Evolutionary conservation across 2,329 filamentous ascomycete genomes (phyloP).

Genomic region (Beauveria asiatica): DNA sequence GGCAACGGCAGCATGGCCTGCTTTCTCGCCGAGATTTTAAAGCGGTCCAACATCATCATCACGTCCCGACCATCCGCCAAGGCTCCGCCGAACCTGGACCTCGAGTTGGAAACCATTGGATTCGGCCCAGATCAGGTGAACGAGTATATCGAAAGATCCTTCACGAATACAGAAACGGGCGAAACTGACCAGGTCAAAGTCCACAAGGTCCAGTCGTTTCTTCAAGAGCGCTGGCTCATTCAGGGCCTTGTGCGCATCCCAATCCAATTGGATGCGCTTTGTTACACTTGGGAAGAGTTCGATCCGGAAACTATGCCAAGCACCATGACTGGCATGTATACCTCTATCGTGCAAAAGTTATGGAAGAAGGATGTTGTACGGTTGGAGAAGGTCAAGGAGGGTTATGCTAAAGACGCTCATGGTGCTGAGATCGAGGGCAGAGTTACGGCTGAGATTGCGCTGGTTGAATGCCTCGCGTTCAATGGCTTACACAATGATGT

Average conservation of each 20-base stretch:
- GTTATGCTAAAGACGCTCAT: not conserved
- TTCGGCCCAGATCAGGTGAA: not conserved
- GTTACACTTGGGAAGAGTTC: conserved; percentile 24
- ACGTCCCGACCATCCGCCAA: not conserved
- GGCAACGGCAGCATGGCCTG: too few relatives aligned
- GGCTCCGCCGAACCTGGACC: not conserved
- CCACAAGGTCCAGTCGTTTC: conserved; percentile 17
- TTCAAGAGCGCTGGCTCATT: conserved; percentile 24
- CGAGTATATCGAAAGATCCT: not conserved
- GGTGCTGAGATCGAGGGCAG: not conserved
- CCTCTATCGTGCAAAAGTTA: conserved; percentile 24
- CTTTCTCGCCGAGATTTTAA: too few relatives aligned
- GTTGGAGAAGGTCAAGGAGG: conserved; percentile 13
- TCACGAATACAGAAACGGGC: not conserved
- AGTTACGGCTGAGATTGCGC: conserved; percentile 1
- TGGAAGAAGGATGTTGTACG: conserved; percentile 30
- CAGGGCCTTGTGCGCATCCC: conserved; percentile 32
- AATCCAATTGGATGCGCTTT: conserved; percentile 36
- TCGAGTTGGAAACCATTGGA: not conserved
- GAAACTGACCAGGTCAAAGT: conserved; percentile 14
- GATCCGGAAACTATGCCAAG: conserved; percentile 15
- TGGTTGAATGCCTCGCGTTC: conserved; percentile 28
- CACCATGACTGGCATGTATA: conserved; percentile 30
- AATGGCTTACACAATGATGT: conserved; percentile 25
- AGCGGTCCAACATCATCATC: too few relatives aligned